These are phyloP conservation scores for Aspergillus fijiensis DNA, from an alignment of 2,329 filamentous ascomycete genomes.

Conservation along the genomic window DNA sequence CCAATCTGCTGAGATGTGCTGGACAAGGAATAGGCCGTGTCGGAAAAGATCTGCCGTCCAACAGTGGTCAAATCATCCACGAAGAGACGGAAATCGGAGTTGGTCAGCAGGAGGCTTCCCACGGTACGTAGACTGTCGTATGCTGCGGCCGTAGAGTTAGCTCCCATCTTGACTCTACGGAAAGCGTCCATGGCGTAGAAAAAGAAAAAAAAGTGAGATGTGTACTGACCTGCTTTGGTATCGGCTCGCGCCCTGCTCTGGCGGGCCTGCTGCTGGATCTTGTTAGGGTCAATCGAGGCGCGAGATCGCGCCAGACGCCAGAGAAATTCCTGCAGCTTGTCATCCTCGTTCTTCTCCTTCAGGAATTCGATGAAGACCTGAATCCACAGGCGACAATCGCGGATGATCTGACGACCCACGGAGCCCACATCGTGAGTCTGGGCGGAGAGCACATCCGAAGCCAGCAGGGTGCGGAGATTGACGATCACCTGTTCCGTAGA, in stretches of 20 bases:
- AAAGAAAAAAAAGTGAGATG: not conserved
- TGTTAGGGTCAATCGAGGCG: slow-evolving; percentile 65
- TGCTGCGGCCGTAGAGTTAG: slow-evolving; percentile 47
- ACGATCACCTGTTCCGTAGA: slow-evolving; percentile 80
- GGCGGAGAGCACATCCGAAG: slow-evolving; percentile 75
- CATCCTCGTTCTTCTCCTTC: slow-evolving; percentile 74
- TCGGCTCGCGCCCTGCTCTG: slow-evolving; percentile 68
- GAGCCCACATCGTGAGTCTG: slow-evolving; percentile 72
- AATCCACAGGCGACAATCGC: slow-evolving; percentile 71
- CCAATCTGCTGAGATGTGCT: slow-evolving; percentile 72
- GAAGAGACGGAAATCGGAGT: slow-evolving; percentile 85
- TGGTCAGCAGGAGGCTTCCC: slow-evolving; percentile 79
- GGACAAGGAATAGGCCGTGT: slow-evolving; percentile 78
- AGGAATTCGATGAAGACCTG: slow-evolving; percentile 79
- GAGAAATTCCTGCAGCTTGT: slow-evolving; percentile 88
- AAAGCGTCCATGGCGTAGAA: not conserved
- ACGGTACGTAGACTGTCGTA: slow-evolving; percentile 82
- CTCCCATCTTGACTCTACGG: not conserved
- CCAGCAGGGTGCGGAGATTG: slow-evolving; percentile 75
- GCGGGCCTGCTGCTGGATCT: slow-evolving; percentile 61
- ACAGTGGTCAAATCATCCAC: slow-evolving; percentile 76
- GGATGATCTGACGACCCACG: slow-evolving; percentile 71
- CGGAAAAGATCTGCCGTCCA: slow-evolving; percentile 79
- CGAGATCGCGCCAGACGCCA: slow-evolving; percentile 80
- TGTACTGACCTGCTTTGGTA: slow-evolving; percentile 60